A percentile compares a stretch with the other conserved stretches of the same genome.
Conservation (phyloP, 345 rosid species). For the Psidium friedrichsthalianum region DNA sequence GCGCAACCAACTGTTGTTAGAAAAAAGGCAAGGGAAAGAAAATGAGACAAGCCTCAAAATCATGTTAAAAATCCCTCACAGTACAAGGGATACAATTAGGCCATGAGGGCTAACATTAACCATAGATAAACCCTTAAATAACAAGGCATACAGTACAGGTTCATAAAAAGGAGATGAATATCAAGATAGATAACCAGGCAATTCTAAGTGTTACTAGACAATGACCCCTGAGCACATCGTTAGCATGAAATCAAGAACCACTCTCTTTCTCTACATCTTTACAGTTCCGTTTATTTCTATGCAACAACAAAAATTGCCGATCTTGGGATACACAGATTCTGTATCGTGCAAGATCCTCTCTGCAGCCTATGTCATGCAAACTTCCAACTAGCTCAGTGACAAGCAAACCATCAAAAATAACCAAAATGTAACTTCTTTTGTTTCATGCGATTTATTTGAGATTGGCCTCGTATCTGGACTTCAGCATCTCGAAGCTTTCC, state of each 20-base stretch:
- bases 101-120: neutral
- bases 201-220: neutral
- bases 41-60: neutral
- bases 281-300: slow-evolving; percentile 17
- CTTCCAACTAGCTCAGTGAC: neutral
- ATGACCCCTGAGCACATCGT: neutral
- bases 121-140: neutral
- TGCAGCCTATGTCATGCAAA: neutral
- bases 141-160: neutral
- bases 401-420: neutral
- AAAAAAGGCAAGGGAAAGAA: neutral
- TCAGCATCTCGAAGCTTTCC: neutral
- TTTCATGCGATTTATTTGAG: neutral
- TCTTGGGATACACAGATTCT: slow-evolving; percentile 7
- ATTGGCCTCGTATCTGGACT: neutral
- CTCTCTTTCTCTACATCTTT: slow-evolving; percentile 2
- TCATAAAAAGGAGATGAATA: neutral
- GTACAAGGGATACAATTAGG: neutral
- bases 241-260: neutral
- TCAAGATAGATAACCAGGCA: neutral
- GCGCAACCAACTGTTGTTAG: neutral
- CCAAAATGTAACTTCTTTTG: neutral
- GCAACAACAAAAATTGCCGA: slow-evolving; percentile 3
- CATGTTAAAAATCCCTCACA: neutral
- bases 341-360: slow-evolving; percentile 6